Evolutionary conservation across 169 alveolate genomes (phyloP).

Genomic region (Theileria equi): DNA sequence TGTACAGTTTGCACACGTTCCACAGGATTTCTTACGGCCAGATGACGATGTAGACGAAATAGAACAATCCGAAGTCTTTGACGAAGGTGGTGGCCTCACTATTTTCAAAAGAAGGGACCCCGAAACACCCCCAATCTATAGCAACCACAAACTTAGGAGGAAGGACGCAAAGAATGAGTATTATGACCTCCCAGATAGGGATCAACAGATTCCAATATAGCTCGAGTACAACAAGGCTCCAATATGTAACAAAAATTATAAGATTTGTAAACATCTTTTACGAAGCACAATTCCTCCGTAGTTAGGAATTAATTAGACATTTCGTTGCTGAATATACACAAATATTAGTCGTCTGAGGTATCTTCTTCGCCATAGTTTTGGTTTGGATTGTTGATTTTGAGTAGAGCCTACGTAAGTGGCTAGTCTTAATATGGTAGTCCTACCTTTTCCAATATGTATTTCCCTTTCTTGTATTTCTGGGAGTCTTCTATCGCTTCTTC

Average conservation of each 20-base stretch:
- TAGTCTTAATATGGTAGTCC: not conserved
- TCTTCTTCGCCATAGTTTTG: slow-evolving; percentile 15
- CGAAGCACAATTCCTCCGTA: too few relatives aligned
- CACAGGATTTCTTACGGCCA: slow-evolving; percentile 81
- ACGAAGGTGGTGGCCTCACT: slow-evolving; percentile 74
- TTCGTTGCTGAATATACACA: not conserved
- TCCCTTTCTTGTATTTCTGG: slow-evolving; percentile 82
- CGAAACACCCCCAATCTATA: slow-evolving; percentile 32
- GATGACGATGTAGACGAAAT: slow-evolving; percentile 74
- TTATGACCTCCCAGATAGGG: slow-evolving; percentile 75
- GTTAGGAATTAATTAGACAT: too few relatives aligned
- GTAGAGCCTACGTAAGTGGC: slow-evolving; percentile 24
- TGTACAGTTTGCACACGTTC: slow-evolving; percentile 87
- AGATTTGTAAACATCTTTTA: too few relatives aligned
- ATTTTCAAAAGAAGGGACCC: slow-evolving; percentile 31
- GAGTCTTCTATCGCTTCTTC: slow-evolving; percentile 75
- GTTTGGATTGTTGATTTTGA: slow-evolving; percentile 24
- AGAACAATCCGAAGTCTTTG: slow-evolving; percentile 64
- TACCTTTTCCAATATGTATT: slow-evolving; percentile 76
- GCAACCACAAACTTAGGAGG: slow-evolving; percentile 67
- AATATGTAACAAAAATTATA: not conserved
- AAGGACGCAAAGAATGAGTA: slow-evolving; percentile 70
- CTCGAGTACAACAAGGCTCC: not conserved
- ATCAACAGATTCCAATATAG: slow-evolving; percentile 62
- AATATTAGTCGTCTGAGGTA: slow-evolving; percentile 1